Percentiles rank a stretch among this genome's conserved stretches.
Conservation (phyloP, 441 rosid genomes). For the Aquilaria agallochum region DNA sequence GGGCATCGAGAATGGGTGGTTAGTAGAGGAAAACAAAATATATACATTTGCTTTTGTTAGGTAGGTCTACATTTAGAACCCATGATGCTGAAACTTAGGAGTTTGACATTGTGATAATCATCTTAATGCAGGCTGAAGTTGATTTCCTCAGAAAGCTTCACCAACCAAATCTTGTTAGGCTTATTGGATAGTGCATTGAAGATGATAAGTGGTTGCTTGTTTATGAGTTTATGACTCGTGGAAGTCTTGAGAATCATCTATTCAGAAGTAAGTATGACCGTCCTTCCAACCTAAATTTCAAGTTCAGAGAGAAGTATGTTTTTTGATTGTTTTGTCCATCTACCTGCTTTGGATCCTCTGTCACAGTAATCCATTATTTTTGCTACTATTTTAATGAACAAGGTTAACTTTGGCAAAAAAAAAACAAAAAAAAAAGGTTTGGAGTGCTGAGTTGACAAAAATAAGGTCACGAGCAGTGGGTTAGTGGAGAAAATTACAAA, state of each 20-base stretch:
- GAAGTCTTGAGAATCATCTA: constrained; percentile 58
- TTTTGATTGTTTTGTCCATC: not conserved
- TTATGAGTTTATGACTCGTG: constrained; percentile 48
- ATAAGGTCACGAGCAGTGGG: too few relatives aligned
- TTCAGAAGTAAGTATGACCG: constrained; percentile 39
- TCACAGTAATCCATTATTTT: too few relatives aligned
- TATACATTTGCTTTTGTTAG: constrained; percentile 25
- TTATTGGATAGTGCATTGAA: constrained; percentile 47
- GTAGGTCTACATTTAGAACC: constrained; percentile 17
- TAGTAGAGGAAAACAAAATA: constrained; percentile 15
- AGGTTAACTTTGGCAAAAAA: too few relatives aligned
- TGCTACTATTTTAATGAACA: too few relatives aligned
- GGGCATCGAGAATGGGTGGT: constrained; percentile 59
- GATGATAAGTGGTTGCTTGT: constrained; percentile 48
- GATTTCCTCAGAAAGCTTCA: constrained; percentile 55
- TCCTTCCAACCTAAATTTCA: not conserved
- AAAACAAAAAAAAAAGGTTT: too few relatives aligned
- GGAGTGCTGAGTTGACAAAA: too few relatives aligned
- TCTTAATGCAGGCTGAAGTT: constrained; percentile 41
- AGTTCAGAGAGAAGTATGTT: not conserved
- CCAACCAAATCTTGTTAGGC: constrained; percentile 53
- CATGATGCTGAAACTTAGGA: constrained; percentile 10
- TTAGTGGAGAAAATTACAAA: too few relatives aligned
- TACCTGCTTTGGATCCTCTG: not conserved
- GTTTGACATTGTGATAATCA: constrained; percentile 8